Base-by-base conservation (phyloP, 306 rosid species). In the Vicia sativa region DNA sequence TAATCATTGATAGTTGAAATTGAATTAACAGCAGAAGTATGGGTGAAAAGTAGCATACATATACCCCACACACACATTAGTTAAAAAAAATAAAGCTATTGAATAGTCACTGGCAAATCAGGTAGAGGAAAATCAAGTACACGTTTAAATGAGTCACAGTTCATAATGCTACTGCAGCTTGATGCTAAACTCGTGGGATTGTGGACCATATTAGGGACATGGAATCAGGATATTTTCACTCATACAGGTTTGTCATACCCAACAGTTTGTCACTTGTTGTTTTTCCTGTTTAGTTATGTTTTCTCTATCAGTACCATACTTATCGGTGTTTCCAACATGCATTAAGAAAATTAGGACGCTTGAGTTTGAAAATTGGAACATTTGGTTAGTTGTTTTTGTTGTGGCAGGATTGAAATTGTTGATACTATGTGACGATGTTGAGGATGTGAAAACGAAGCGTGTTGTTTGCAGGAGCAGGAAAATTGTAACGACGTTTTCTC, bases 151-250 rank as follows among this genome's bases (percentile, higher is more conserved):
- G 55, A 49, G 23, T 49, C 55, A 49, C 55, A 11, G 13, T 49
- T 49, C 55, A 18, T 49, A 23, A 49, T 49, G 55, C 55, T 21
- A 9, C 7, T 49, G 55, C 55, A 21, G 11, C 7, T 4, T 52
- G 42, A 57, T 28, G 15, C 23, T 15, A 34, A 16, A 56, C 71
- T 54, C 29, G 31, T 26, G 72, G 46, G 29, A 8, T 0, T 37
- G 63, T 38, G 74, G 77, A 46, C 77, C 81, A 57, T 69, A 48
- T 5, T 57, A 26, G 15, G 41, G 39, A 11, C 38, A 50, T 55
- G 37, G 31, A 72, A 49, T n/a, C 16, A 21, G 8, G 12, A 46
- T 67, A 15, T 59, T 49, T 35, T 1, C 49, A 31, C 29, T 13
- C 10, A 65, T 57, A n/a, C 70, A 65, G 60, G 74, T 72, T 46